Base-by-base conservation (phyloP, 2,329 filamentous ascomycete species). In the Aspergillus flavus region DNA sequence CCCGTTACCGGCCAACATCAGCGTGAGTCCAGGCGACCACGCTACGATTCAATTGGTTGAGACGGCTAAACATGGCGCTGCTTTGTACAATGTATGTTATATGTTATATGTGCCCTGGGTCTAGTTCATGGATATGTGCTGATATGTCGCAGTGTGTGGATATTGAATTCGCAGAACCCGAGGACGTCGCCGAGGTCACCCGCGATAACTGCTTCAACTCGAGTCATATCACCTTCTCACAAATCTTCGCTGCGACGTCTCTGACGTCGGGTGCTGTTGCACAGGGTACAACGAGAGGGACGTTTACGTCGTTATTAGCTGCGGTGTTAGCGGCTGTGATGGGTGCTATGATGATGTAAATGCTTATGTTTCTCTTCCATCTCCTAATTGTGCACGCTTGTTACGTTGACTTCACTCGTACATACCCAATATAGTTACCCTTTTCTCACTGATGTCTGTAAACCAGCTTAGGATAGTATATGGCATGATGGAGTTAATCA, bases 11-110 rank as follows among this genome's bases (percentile, higher is more conserved):
- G 83, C 82, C 6, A 90, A 91, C 71, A 81, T 88, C 52, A 87
- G 80, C 1, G 90, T 93, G 54, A 88, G 91, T 56, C 81, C 89
- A 0, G 95, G 95, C n/a, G 91, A 97, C 80, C 89, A 91, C 74
- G 93, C 93, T 28, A 97, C 94, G 0, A 95, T 97, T 62, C 94
- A 97, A 75, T 79, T 97, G 3, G 89, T 97, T 30, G 92, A 96
- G 82, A 80, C 87, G 9, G 94, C 94, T 16, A 82, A 92, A 64
- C 93, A 97, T 73, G 94, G 94, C 3, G 94, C 92, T 1, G 85
- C 91, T 6, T 78, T 97, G 45, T 97, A 90, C 75, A 93, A 91
- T 65, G 91, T 94, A 82, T 69, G 89, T 81, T 43, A n/a, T 50
- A 4, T n/a, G 26, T 28, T 7, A 28, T 28, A 28, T 28, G 3